These are phyloP conservation scores for Trichosporon sp. DNA, from an alignment of 1,284 basidiomycete species.

Conservation along the genomic window DNA sequence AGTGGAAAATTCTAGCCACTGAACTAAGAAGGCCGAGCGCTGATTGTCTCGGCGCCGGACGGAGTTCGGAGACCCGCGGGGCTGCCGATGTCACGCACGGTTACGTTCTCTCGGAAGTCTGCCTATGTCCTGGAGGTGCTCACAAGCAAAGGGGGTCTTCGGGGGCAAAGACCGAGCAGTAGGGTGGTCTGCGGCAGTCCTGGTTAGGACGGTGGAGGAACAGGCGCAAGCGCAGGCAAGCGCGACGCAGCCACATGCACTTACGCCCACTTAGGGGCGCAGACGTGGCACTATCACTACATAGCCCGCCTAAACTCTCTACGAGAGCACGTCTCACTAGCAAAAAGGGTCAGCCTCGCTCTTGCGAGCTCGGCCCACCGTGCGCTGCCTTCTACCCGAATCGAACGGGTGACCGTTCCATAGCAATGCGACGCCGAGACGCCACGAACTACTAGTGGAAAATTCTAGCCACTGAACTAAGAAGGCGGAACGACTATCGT, in stretches of 20 bases:
- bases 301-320: too few relatives aligned
- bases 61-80: background rate
- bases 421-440: conserved; percentile 1
- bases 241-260: too few relatives aligned
- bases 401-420: conserved; percentile 14
- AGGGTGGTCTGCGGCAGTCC: too few relatives aligned
- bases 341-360: background rate
- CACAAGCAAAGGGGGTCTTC: too few relatives aligned
- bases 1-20: conserved; percentile 15
- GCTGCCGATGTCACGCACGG: too few relatives aligned
- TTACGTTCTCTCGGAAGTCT: too few relatives aligned
- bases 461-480: conserved; percentile 15
- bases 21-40: conserved; percentile 9
- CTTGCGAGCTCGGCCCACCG: background rate
- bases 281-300: background rate
- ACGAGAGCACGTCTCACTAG: background rate
- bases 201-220: too few relatives aligned
- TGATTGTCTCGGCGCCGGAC: background rate
- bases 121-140: too few relatives aligned
- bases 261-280: too few relatives aligned
- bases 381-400: conserved; percentile 3
- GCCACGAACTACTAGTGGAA: conserved; percentile 13
- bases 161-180: too few relatives aligned
- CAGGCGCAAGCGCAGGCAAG: too few relatives aligned
- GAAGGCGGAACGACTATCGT: background rate